Evolutionary conservation across 257 asterid genomes (phyloP), one percentile per base, ranked within the genome.

Genomic region (Jacaranda copaia): DNA sequence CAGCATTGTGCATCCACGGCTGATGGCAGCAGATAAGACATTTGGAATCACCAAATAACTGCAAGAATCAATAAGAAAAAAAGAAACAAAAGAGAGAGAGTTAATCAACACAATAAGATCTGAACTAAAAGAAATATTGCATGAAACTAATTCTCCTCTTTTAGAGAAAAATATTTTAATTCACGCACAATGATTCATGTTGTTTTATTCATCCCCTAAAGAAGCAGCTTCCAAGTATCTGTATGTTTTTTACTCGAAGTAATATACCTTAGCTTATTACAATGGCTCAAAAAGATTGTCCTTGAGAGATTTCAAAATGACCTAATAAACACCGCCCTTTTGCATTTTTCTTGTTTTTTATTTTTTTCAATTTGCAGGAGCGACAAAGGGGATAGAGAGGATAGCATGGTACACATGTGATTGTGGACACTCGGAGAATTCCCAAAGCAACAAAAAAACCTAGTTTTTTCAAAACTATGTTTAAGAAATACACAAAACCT

Each of bases 1-100:
- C 77, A 96, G 90, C 99, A 96, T 96, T 11, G 98, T 91, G 82
- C 99, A 96, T 57, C 90, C 89, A 57, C 89, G 96, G 87, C 93
- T 87, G 66, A 88, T 80, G 74, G 99, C 99, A 77, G 98, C 99
- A 73, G 99, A 88, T 81, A 96, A 81, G 82, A 96, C 98, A 89
- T 91, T 96, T 38, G 93, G 89, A 73, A 91, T 86, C 89, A 89
- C 85, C 83, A 95, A 86, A 74, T 96, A 96, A 81, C 99, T 96
- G 87, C 38, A 81, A 75, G 70, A 73, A 25, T 25, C 32, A 25
- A 25, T 25, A 25, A 25, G 32, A 25, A 25, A 25, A 76, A 67
- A 60, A 63, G 49, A 45, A 72, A 61, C 72, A 55, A 53, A 42
- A 51, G 18, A 49, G 43, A 42, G 43, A 55, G 16, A 43, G 51